Evolutionary conservation across 2,329 filamentous ascomycete genomes (phyloP), one percentile per base, ranked within the genome.

Genomic region (Boeremia lycopersici): DNA sequence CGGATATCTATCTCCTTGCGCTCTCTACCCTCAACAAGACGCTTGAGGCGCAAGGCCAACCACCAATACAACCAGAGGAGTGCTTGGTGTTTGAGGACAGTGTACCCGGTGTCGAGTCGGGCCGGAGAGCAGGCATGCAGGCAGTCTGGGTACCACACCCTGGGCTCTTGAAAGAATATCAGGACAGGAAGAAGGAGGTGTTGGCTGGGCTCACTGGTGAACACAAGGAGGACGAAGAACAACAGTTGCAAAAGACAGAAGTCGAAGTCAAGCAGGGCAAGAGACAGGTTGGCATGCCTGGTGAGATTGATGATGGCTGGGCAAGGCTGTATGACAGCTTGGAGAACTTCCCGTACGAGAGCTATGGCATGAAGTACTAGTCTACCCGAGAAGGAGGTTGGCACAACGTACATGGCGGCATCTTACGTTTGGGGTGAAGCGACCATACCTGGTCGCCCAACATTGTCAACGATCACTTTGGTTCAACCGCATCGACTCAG

Each of bases 61-160:
- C 84, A 55, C 80, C 82, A 48, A 88, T 99, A 59, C 81, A 72
- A 48, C 91, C 92, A 0, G 89, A 90, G 63, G 93, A 98, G 76
- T 98, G 95, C 72, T 81, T 99, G 13, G 95, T 98, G 0, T 98
- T 99, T 68, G 95, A 99, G 77, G 95, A 99, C 75, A 91, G 89
- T 40, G 93, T 98, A 1, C 91, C 92, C 0, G 95, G 95, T 4
- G 91, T 97, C 2, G 95, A 99, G 77, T 86, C 91, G 2, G 95
- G 92, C 4, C 82, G 95, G 48, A 85, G 95, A 62, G 95, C 95
- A 0, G 93, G 93, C 0, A 98, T 98, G 93, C 86, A 93, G 62
- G 92, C 96, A 11, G 82, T 96, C 1, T 99, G 95, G 95, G 89
- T 86, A 64, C 95, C 95, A 23, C 92, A 98, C 76, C 85, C 86